Percentiles rank a stretch among this genome's conserved stretches.
phyloP scores from a whole-genome alignment of 805 yeast species.

The Isabelozyma pseudorhagii region DNA sequence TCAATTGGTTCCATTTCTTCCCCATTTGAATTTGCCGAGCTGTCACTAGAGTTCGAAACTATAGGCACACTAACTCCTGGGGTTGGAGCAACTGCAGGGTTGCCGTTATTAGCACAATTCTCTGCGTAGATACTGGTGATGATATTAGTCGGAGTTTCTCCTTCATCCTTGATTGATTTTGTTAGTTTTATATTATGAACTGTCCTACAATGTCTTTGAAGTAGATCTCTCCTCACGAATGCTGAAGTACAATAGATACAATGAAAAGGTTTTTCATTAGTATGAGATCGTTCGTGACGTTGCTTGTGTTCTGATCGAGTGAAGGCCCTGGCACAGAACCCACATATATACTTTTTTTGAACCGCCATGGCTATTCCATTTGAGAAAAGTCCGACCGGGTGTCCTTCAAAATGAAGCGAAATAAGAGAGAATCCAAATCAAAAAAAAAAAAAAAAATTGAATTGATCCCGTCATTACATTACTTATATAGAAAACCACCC shows the following conservation, averaged over 20 bases:
- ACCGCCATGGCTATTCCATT: slow-evolving; percentile 29
- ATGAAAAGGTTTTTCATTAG: slow-evolving; percentile 76
- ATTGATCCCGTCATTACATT: too few relatives aligned
- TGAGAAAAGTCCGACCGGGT: background rate
- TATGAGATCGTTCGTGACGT: slow-evolving; percentile 77
- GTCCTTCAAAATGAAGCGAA: too few relatives aligned
- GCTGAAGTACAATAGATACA: slow-evolving; percentile 68
- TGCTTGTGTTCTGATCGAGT: slow-evolving; percentile 77
- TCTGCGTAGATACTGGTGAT: background rate
- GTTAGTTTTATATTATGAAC: slow-evolving; percentile 50
- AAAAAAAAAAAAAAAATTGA: too few relatives aligned
- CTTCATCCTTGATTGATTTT: slow-evolving; percentile 6
- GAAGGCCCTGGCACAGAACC: slow-evolving; percentile 76
- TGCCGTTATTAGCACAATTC: too few relatives aligned
- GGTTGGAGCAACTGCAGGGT: background rate
- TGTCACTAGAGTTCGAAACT: background rate
- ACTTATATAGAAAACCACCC: slow-evolving; percentile 1
- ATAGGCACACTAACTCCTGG: background rate
- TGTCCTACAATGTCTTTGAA: slow-evolving; percentile 75
- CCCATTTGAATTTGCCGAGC: background rate
- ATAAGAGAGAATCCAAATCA: too few relatives aligned
- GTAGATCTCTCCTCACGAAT: slow-evolving; percentile 73
- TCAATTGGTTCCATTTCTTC: background rate
- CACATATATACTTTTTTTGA: slow-evolving; percentile 69
- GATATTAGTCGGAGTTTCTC: background rate